phyloP scores from a whole-genome alignment of 306 rosid genomes.

The Ochetophila trinervis region DNA sequence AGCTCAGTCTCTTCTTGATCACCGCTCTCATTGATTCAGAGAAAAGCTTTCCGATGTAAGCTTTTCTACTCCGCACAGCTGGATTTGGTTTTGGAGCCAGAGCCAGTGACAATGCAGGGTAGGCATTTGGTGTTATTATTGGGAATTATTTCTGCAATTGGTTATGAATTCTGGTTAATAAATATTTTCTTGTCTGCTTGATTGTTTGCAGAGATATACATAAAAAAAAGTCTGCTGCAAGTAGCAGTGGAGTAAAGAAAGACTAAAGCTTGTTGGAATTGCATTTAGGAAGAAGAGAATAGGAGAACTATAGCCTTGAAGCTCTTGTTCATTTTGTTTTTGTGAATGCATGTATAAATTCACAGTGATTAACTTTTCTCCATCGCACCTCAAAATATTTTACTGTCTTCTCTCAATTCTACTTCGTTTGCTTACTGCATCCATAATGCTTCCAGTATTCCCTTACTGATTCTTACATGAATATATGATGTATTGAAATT shows the following conservation, averaged over 20 bases:
- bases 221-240: constrained; percentile 39
- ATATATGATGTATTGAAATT: too few species aligned
- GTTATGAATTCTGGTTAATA: not conserved
- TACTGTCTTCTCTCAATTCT: too few species aligned
- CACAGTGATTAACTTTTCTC: too few species aligned
- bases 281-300: constrained; percentile 17
- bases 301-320: constrained; percentile 19
- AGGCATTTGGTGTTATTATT: constrained; percentile 11
- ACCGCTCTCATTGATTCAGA: constrained; percentile 27
- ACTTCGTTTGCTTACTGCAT: too few species aligned
- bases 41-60: constrained; percentile 22
- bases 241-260: constrained; percentile 34
- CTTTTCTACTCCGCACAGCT: not conserved
- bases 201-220: constrained; percentile 44
- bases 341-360: constrained; percentile 11
- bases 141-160: constrained; percentile 7
- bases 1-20: constrained; percentile 15
- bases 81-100: constrained; percentile 19
- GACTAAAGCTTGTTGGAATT: constrained; percentile 27
- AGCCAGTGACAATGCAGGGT: constrained; percentile 19
- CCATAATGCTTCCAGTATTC: too few species aligned
- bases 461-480: too few species aligned
- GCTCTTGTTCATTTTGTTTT: constrained; percentile 22
- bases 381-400: too few species aligned
- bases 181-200: constrained; percentile 14